Percentiles rank a stretch among this genome's conserved stretches.
Evolutionary conservation across 2,329 filamentous ascomycete genomes (phyloP).

Genomic region (Phyllosticta citribraziliensis): DNA sequence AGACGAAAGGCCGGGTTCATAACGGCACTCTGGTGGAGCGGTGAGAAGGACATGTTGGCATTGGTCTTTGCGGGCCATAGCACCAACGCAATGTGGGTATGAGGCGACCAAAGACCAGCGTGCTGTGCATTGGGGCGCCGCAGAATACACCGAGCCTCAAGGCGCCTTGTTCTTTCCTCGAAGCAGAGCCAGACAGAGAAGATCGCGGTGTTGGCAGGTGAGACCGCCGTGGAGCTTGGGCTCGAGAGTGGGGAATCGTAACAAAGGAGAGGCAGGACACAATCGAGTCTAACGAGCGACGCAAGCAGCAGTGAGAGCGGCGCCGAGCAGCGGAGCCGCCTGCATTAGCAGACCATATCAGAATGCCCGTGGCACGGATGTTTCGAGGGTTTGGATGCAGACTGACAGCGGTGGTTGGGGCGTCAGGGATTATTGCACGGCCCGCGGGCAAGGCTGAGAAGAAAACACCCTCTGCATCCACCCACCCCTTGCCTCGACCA

Average conservation of each 20-base stretch:
- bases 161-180: neutral
- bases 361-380: neutral
- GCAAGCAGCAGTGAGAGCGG: neutral
- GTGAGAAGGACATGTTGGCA: constrained; percentile 8
- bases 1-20: constrained; percentile 9
- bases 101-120: neutral
- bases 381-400: neutral
- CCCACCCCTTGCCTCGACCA: neutral
- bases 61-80: constrained; percentile 5
- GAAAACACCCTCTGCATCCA: neutral
- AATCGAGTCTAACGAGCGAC: neutral
- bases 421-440: neutral
- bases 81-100: constrained; percentile 8
- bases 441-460: neutral
- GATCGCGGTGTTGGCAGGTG: constrained; percentile 6
- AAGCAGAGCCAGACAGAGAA: neutral
- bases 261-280: neutral
- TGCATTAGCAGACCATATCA: neutral
- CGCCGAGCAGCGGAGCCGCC: neutral
- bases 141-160: constrained; percentile 2
- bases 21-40: constrained; percentile 9
- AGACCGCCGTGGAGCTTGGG: neutral
- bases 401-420: neutral
- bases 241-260: neutral
- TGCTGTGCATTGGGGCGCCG: neutral